These are phyloP conservation scores for Acrasis kona DNA, from an alignment of 78 protist species.

Conservation along the genomic window DNA sequence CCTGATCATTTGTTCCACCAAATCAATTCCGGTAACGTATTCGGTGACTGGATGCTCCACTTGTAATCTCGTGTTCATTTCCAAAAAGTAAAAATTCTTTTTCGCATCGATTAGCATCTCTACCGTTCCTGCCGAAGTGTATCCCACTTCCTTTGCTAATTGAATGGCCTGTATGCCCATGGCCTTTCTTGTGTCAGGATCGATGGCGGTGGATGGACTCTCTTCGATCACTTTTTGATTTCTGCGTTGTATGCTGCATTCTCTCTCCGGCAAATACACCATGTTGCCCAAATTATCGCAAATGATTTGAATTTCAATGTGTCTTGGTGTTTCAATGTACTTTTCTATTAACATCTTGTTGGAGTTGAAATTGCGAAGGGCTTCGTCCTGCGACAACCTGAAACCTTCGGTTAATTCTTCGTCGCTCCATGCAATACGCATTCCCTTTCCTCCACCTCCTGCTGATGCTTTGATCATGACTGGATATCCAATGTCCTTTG, in stretches of 20 bases:
- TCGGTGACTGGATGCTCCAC: conserved; percentile 98
- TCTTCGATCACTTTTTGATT: conserved; percentile 87
- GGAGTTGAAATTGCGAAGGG: conserved; percentile 63
- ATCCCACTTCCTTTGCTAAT: conserved; percentile 73
- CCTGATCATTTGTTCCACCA: conserved; percentile 87
- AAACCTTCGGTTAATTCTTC: conserved; percentile 62
- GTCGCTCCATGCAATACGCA: conserved; percentile 73
- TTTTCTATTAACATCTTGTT: conserved; percentile 84
- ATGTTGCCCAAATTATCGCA: conserved; percentile 66
- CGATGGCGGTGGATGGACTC: conserved; percentile 64
- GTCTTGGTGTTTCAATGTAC: conserved; percentile 87
- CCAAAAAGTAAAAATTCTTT: conserved; percentile 80
- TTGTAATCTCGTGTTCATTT: conserved; percentile 97
- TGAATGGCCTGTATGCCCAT: conserved; percentile 79
- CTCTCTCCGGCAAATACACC: conserved; percentile 76
- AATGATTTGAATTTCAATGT: conserved; percentile 92
- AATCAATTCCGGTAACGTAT: conserved; percentile 80
- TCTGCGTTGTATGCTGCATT: conserved; percentile 90
- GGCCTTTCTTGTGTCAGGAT: conserved; percentile 44
- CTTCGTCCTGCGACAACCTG: conserved; percentile 31
- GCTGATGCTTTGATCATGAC: conserved; percentile 92
- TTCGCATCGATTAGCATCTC: conserved; percentile 84
- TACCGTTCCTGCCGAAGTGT: conserved; percentile 90
- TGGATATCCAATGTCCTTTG: conserved; percentile 83
- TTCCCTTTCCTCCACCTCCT: conserved; percentile 97